These are phyloP conservation scores for Fusarium sp. DNA, from an alignment of 2,329 filamentous ascomycete genomes.

Conservation along the genomic window DNA sequence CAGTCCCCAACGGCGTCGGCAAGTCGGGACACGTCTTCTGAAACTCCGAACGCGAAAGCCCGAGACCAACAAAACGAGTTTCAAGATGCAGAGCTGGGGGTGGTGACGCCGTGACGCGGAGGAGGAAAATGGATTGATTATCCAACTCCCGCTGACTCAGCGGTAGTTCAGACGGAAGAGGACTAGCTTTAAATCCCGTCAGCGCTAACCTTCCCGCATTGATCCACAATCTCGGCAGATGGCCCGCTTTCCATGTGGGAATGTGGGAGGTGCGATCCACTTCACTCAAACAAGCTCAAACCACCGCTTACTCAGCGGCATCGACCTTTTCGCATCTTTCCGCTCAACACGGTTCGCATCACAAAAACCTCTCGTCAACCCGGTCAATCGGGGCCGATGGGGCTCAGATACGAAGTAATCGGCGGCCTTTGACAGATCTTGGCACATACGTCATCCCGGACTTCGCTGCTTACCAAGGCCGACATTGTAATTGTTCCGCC, in stretches of 20 bases:
- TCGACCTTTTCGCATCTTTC: neutral
- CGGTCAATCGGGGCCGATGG: neutral
- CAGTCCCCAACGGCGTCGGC: neutral
- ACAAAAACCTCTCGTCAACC: neutral
- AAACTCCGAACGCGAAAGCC: slow-evolving; percentile 15
- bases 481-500: neutral
- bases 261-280: neutral
- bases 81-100: neutral
- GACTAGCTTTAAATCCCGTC: neutral
- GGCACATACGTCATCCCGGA: slow-evolving; percentile 2
- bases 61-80: slow-evolving; percentile 17
- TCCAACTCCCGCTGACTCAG: slow-evolving; percentile 32
- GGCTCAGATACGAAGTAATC: neutral
- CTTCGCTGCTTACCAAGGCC: neutral
- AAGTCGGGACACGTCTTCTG: neutral
- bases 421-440: neutral
- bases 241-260: slow-evolving; percentile 1
- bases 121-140: neutral
- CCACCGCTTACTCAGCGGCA: slow-evolving; percentile 7
- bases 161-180: neutral
- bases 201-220: slow-evolving; percentile 2
- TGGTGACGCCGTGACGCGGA: neutral
- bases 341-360: neutral
- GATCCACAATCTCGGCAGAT: neutral
- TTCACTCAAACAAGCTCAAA: neutral